Evolutionary conservation across 768 basidiomycete genomes (phyloP).

Genomic region (Lactarius quietus): DNA sequence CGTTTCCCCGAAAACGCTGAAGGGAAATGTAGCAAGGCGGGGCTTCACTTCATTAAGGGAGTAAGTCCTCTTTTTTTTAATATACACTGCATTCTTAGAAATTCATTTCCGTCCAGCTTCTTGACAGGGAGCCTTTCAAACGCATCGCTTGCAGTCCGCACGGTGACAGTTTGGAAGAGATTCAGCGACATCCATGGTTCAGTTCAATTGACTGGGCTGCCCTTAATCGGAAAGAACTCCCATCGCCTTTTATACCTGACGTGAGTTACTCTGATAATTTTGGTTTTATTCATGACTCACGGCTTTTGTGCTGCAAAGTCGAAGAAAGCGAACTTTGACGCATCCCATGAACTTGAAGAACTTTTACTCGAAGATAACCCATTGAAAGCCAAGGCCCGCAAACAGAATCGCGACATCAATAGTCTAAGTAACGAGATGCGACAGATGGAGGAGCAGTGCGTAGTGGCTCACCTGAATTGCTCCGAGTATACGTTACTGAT

Average conservation of each 20-base stretch:
- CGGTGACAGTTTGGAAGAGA: conserved; percentile 74
- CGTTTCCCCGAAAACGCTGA: conserved; percentile 90
- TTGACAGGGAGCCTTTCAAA: conserved; percentile 79
- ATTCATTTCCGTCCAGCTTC: conserved; percentile 47
- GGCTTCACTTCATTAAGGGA: conserved; percentile 74
- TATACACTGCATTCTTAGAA: not conserved
- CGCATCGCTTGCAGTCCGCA: conserved; percentile 80
- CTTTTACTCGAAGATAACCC: conserved; percentile 95
- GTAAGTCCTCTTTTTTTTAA: conserved; percentile 39
- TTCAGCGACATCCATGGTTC: conserved; percentile 86
- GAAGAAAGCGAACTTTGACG: conserved; percentile 99
- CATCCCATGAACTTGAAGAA: conserved; percentile 97
- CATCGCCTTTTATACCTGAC: conserved; percentile 88
- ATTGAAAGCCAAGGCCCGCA: conserved; percentile 89
- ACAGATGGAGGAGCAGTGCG: conserved; percentile 97
- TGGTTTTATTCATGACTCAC: conserved; percentile 20
- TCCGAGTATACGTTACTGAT: conserved; percentile 12
- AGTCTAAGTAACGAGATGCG: conserved; percentile 88
- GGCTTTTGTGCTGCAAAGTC: conserved; percentile 48
- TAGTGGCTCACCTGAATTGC: conserved; percentile 16
- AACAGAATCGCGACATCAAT: conserved; percentile 78
- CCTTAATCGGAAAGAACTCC: conserved; percentile 68
- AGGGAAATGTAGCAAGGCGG: conserved; percentile 68
- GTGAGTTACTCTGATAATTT: conserved; percentile 40
- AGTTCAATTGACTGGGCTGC: conserved; percentile 84